These are phyloP conservation scores for Pythium biforme DNA, from an alignment of 352 stramenopile species.

Conservation along the genomic window DNA sequence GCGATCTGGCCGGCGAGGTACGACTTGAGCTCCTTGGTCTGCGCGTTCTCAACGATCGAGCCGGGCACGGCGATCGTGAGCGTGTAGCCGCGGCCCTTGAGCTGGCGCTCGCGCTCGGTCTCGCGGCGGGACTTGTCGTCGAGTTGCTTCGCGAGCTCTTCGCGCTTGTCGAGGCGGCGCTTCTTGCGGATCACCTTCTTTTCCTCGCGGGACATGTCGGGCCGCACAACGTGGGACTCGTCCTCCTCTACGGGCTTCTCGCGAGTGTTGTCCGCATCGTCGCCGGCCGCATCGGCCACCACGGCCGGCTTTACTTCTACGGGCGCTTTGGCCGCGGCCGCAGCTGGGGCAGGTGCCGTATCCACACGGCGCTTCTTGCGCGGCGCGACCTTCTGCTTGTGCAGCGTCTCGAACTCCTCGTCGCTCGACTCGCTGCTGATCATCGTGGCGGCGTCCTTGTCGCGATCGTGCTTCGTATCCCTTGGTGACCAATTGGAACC, in stretches of 20 bases:
- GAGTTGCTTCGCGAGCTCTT: conserved; percentile 33
- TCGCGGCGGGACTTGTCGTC: conserved; percentile 39
- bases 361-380: conserved; percentile 30
- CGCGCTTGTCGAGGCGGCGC: conserved; percentile 60
- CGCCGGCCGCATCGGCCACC: too few relatives aligned
- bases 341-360: background rate
- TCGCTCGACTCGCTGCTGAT: conserved; percentile 90
- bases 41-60: conserved; percentile 96
- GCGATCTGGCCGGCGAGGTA: conserved; percentile 96
- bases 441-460: conserved; percentile 36
- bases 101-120: conserved; percentile 35
- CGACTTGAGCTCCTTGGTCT: conserved; percentile 97
- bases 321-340: background rate
- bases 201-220: conserved; percentile 46
- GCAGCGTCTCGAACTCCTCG: conserved; percentile 78
- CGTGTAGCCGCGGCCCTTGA: conserved; percentile 86
- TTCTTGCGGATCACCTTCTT: conserved; percentile 77
- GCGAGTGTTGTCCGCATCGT: background rate
- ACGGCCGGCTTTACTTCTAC: too few relatives aligned
- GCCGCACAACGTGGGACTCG: conserved; percentile 11
- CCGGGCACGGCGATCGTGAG: conserved; percentile 96
- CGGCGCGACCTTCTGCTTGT: conserved; percentile 36
- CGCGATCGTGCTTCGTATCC: background rate
- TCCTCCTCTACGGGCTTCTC: background rate
- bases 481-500: conserved; percentile 4